Base-by-base conservation (phyloP, 768 basidiomycete species). In the Hericium coralloides region DNA sequence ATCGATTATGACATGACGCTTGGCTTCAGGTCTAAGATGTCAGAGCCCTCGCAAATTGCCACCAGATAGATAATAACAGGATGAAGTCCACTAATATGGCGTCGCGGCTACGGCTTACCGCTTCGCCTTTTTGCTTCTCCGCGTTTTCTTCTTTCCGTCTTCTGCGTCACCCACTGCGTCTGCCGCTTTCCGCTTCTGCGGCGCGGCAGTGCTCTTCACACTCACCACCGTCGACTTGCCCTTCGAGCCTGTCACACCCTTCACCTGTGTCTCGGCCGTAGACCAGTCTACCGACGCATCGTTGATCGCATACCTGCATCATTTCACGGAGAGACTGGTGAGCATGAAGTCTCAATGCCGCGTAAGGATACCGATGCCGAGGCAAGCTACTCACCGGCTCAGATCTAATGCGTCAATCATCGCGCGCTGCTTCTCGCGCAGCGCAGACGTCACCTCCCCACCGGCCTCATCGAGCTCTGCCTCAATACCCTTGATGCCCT, bases 341-440 rank as follows among this genome's bases (percentile, higher is more conserved):
- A 41, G 47, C 53, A 45, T 55, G 45, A 49, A 37, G 10, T 31
- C n/a, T 23, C 36, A 36, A 26, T 6, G 39, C 20, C 38, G 36
- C 51, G 4, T 49, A 20, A 45, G 38, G 43, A 22, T n/a, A 43
- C n/a, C 10, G 18, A 58, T 22, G 49, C 14, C 55, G 38, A 49
- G n/a, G 41, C 20, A 48, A 36, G 20, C 52, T 49, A 78, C 91
- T 79, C 67, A 98, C 93, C 87, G 87, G 72, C 77, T 82, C 58
- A 98, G 72, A 72, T 98, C 93, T 31, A 99, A 77, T 20, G 89
- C 81, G 61, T 92, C 84, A 51, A 98, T 84, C 77, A 98, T 83
- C 69, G 89, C 87, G 22, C 87, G 77, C 71, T 98, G 94, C 69
- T 87, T 81, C 72, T 87, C 85, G 31, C 73, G 69, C 61, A 82